Conservation (phyloP, 169 alveolate genomes). For the Cryptosporidium viatorum region DNA sequence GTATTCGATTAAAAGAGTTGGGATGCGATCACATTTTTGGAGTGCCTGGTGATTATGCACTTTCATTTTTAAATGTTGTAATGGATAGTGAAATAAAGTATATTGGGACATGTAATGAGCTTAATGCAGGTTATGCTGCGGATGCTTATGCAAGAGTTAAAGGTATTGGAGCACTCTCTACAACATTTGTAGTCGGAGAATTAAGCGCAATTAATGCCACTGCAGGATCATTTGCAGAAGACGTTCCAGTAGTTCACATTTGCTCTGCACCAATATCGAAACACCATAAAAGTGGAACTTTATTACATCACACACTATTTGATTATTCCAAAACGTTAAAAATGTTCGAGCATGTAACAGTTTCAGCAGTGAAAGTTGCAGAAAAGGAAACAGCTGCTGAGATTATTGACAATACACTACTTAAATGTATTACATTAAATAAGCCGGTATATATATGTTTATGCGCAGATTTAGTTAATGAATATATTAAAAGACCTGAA, state of each 20-base stretch:
- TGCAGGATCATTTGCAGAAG: constrained; percentile 81
- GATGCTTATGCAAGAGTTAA: constrained; percentile 80
- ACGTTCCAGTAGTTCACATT: constrained; percentile 79
- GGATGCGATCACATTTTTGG: constrained; percentile 79
- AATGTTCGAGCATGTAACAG: constrained; percentile 77
- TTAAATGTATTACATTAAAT: constrained; percentile 55
- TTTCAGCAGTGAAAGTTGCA: constrained; percentile 49
- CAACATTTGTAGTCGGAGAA: constrained; percentile 80
- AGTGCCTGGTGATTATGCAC: constrained; percentile 80
- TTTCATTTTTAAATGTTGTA: constrained; percentile 78
- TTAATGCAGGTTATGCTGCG: constrained; percentile 82
- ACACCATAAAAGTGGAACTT: constrained; percentile 68
- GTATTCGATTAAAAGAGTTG: constrained; percentile 75
- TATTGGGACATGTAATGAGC: constrained; percentile 79
- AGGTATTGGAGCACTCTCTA: constrained; percentile 79
- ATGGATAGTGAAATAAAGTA: constrained; percentile 37
- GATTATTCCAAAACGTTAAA: constrained; percentile 73
- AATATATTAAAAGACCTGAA: constrained; percentile 42
- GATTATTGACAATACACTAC: constrained; percentile 66
- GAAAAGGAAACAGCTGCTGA: constrained; percentile 73
- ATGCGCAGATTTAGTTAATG: constrained; percentile 76
- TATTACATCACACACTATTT: constrained; percentile 79
- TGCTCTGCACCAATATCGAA: constrained; percentile 76
- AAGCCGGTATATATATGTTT: constrained; percentile 79
- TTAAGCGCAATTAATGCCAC: constrained; percentile 79